Conservation (phyloP, 2,329 filamentous ascomycete species). For the Xylaria digitata region DNA sequence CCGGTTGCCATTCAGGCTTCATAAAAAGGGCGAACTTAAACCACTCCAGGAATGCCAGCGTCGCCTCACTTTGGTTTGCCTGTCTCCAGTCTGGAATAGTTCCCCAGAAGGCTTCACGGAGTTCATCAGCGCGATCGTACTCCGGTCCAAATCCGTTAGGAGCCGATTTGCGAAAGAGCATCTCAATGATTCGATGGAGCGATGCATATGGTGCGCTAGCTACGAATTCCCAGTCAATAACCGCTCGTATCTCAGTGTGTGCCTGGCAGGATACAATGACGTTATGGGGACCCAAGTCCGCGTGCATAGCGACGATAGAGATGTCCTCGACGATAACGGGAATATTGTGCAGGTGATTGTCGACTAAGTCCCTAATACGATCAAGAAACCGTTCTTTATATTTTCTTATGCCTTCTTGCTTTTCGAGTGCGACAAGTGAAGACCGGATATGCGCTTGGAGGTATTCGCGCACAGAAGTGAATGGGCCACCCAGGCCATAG, state of each 20-base stretch:
- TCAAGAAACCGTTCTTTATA: conserved; percentile 10
- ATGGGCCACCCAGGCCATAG: conserved; percentile 38
- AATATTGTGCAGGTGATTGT: conserved; percentile 11
- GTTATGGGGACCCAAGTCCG: conserved; percentile 16
- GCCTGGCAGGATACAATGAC: conserved; percentile 10
- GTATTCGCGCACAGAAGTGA: conserved; percentile 38
- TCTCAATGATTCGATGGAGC: conserved; percentile 13
- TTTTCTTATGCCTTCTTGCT: conserved; percentile 23
- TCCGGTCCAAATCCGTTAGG: conserved; percentile 8
- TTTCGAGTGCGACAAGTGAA: conserved; percentile 29
- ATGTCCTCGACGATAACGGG: conserved; percentile 13
- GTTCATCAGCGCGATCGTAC: conserved; percentile 3
- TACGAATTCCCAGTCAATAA: conserved; percentile 21
- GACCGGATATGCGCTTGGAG: conserved; percentile 34
- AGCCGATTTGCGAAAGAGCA: conserved; percentile 7
- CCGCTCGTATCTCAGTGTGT: conserved; percentile 17
- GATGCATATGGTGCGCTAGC: conserved; percentile 18
- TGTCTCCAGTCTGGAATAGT: conserved; percentile 2
- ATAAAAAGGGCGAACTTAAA: conserved; percentile 17
- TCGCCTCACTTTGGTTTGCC: conserved; percentile 8
- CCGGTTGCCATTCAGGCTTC: conserved; percentile 6
- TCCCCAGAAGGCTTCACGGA: conserved; percentile 15
- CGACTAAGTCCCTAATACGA: conserved; percentile 15
- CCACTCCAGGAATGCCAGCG: conserved; percentile 9
- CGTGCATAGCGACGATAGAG: conserved; percentile 18